Conservation (phyloP, 2,329 filamentous ascomycete species). For the Colletotrichum lentis region DNA sequence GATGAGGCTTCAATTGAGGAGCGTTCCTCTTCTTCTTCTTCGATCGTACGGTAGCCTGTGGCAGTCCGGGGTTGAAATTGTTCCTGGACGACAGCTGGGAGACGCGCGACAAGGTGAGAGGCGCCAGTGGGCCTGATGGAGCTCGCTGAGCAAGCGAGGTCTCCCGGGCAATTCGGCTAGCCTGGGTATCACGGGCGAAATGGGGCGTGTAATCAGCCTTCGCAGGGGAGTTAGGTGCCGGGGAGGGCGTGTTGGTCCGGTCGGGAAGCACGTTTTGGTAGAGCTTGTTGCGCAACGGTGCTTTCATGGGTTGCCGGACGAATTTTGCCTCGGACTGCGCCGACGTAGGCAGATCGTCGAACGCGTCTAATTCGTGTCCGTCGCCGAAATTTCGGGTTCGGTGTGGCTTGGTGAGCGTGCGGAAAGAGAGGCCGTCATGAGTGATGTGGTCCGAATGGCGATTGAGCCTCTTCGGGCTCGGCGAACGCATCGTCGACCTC, state of each 20-base stretch:
- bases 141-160: conserved; percentile 67
- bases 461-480: conserved; percentile 62
- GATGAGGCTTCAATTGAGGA: conserved; percentile 76
- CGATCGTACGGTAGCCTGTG: conserved; percentile 56
- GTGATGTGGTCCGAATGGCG: conserved; percentile 47
- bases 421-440: conserved; percentile 38
- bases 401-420: conserved; percentile 40
- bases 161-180: conserved; percentile 71
- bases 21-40: conserved; percentile 66
- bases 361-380: conserved; percentile 88
- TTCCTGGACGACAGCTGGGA: conserved; percentile 60
- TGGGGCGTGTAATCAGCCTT: conserved; percentile 64
- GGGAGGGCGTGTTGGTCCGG: conserved; percentile 61
- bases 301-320: conserved; percentile 80
- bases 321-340: conserved; percentile 81
- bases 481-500: conserved; percentile 66
- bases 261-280: conserved; percentile 65
- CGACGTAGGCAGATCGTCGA: conserved; percentile 94
- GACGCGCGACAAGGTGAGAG: conserved; percentile 64
- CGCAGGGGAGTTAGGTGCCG: conserved; percentile 66
- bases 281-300: conserved; percentile 64
- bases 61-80: conserved; percentile 56
- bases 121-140: conserved; percentile 63
- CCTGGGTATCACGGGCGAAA: conserved; percentile 71
- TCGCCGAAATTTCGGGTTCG: conserved; percentile 82